Evolutionary conservation across 495 filamentous ascomycete genomes (phyloP).

Genomic region (Achaetomiella virescens): DNA sequence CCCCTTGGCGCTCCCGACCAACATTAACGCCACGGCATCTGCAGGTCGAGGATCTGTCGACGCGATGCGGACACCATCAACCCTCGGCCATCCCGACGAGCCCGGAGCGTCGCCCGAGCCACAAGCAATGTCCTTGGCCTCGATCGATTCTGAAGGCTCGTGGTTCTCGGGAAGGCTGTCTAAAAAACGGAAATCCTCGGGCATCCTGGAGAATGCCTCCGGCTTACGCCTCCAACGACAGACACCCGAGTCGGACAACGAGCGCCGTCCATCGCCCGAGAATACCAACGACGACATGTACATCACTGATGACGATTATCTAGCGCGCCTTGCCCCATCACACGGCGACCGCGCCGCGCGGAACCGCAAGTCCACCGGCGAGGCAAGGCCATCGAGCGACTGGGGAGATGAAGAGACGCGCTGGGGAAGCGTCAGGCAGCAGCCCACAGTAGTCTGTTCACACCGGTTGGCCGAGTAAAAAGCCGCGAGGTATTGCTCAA

Average conservation of each 20-base stretch:
- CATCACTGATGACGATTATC: constrained; percentile 59
- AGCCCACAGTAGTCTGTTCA: constrained; percentile 34
- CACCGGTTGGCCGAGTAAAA: constrained; percentile 29
- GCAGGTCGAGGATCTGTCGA: constrained; percentile 36
- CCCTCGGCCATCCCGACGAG: constrained; percentile 38
- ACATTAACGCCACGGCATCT: constrained; percentile 45
- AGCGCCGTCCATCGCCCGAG: constrained; percentile 13
- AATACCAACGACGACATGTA: constrained; percentile 51
- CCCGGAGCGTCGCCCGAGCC: constrained; percentile 39
- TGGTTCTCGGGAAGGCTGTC: constrained; percentile 70
- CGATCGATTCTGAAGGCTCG: constrained; percentile 84
- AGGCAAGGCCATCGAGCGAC: constrained; percentile 43
- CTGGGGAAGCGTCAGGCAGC: constrained; percentile 40
- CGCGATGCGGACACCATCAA: constrained; percentile 39
- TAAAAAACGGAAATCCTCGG: constrained; percentile 38
- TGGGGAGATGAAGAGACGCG: constrained; percentile 38
- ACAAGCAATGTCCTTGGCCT: constrained; percentile 62
- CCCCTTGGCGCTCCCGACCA: constrained; percentile 17
- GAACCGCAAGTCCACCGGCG: constrained; percentile 40
- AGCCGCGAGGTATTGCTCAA: constrained; percentile 62
- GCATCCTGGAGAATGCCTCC: constrained; percentile 24
- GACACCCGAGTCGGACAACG: constrained; percentile 33
- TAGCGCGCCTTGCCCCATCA: constrained; percentile 48
- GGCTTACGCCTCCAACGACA: constrained; percentile 34
- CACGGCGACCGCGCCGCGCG: constrained; percentile 49